These are phyloP conservation scores for Coniferiporia sulphurascens DNA, from an alignment of 1,284 basidiomycete genomes.

Conservation along the genomic window DNA sequence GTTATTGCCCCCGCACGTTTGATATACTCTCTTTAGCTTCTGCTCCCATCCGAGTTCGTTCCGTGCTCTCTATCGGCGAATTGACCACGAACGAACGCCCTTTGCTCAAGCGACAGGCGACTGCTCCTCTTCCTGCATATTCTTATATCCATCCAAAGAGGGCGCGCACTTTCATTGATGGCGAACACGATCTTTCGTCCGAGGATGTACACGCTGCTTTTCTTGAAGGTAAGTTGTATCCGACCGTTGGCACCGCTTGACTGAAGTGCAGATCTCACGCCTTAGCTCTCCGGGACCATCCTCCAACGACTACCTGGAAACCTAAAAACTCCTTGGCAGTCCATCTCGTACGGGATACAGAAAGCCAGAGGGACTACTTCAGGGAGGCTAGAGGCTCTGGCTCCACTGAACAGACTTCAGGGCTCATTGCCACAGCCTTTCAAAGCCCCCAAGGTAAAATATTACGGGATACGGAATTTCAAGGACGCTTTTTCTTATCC, in stretches of 20 bases:
- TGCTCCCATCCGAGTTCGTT: background rate
- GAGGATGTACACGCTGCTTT: constrained; percentile 13
- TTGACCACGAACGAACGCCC: background rate
- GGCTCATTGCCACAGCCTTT: background rate
- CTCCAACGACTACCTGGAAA: constrained; percentile 7
- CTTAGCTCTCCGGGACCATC: constrained; percentile 8
- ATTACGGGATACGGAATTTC: no score
- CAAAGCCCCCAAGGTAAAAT: background rate
- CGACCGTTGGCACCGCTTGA: background rate
- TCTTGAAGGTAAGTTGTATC: constrained; percentile 12
- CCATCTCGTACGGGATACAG: background rate
- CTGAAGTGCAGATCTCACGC: background rate
- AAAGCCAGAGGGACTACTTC: constrained; percentile 11
- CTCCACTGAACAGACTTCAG: constrained; percentile 8
- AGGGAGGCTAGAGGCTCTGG: constrained; percentile 10
- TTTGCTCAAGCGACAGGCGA: constrained; percentile 16
- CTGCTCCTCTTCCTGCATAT: constrained; percentile 4
- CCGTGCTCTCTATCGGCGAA: background rate
- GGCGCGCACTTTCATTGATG: background rate
- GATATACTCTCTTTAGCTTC: background rate
- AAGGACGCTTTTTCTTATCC: no score
- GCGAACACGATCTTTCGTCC: constrained; percentile 3
- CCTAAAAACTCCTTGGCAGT: background rate
- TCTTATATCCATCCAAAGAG: background rate
- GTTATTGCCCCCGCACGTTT: background rate